A percentile compares a stretch with the other conserved stretches of the same genome.
These are phyloP conservation scores for Oldenlandia corymbosa DNA, from an alignment of 257 asterid genomes.

Conservation along the genomic window DNA sequence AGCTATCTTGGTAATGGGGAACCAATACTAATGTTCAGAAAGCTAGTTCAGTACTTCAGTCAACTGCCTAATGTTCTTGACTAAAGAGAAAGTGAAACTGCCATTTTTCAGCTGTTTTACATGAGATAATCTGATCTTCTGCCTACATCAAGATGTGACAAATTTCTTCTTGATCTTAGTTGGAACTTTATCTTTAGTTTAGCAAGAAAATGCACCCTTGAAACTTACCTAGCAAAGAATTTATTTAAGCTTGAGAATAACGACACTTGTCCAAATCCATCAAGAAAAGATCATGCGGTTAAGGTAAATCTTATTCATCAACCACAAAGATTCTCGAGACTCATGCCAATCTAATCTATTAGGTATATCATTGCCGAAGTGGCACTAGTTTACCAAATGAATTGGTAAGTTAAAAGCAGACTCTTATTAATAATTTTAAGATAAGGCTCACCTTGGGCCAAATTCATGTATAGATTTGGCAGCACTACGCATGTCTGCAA, in stretches of 20 bases:
- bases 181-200: too few relatives aligned
- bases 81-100: too few relatives aligned
- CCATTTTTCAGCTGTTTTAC: too few relatives aligned
- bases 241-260: too few relatives aligned
- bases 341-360: not conserved
- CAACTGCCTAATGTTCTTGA: too few relatives aligned
- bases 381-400: not conserved
- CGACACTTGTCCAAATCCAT: not conserved
- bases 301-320: not conserved
- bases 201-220: too few relatives aligned
- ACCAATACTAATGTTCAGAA: not conserved
- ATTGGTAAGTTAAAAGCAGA: not conserved
- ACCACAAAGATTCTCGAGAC: not conserved
- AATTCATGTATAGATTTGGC: constrained; percentile 70
- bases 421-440: not conserved
- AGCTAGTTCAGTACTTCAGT: too few relatives aligned
- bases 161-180: too few relatives aligned
- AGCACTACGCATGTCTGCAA: constrained; percentile 88
- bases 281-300: not conserved
- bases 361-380: not conserved
- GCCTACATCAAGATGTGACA: too few relatives aligned
- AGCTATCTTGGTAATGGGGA: not conserved
- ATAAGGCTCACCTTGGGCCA: constrained; percentile 67
- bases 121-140: too few relatives aligned
- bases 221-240: too few relatives aligned